Evolutionary conservation across 2,329 filamentous ascomycete species (phyloP).

Genomic region (Diplodia seriata): DNA sequence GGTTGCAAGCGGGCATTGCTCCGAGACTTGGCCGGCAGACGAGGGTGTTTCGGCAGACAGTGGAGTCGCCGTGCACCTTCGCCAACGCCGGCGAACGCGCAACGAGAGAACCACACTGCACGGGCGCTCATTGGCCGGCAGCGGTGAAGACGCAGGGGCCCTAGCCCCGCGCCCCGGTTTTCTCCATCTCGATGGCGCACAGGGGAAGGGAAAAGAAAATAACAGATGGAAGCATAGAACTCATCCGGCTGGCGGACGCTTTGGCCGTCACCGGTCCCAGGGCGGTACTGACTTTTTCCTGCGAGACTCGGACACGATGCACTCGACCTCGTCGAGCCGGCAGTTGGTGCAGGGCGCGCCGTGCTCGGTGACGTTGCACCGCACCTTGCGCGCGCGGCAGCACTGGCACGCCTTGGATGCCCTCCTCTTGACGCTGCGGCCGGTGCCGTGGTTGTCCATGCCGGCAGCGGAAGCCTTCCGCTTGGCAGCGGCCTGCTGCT

Average conservation of each 20-base stretch:
- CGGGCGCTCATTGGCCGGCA: slow-evolving; percentile 21
- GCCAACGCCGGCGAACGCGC: slow-evolving; percentile 3
- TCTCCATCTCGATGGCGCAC: slow-evolving; percentile 22
- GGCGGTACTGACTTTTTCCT: slow-evolving; percentile 75
- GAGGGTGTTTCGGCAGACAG: slow-evolving; percentile 10
- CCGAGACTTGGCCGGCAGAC: slow-evolving; percentile 20
- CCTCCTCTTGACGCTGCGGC: slow-evolving; percentile 74
- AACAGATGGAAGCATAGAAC: not conserved
- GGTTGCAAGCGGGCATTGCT: slow-evolving; percentile 9
- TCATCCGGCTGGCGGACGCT: not conserved
- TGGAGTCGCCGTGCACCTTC: slow-evolving; percentile 18
- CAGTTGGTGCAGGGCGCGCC: slow-evolving; percentile 88
- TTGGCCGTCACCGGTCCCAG: not conserved
- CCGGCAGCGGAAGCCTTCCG: slow-evolving; percentile 65
- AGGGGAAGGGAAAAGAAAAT: slow-evolving; percentile 19
- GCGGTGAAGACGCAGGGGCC: slow-evolving; percentile 22
- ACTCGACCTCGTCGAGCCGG: slow-evolving; percentile 79
- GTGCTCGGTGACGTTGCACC: slow-evolving; percentile 90
- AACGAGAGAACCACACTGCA: slow-evolving; percentile 6
- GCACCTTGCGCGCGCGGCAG: slow-evolving; percentile 86
- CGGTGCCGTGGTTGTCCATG: slow-evolving; percentile 56
- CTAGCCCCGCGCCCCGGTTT: slow-evolving; percentile 20
- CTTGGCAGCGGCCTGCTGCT: slow-evolving; percentile 53
- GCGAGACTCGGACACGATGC: slow-evolving; percentile 73
- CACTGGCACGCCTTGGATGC: slow-evolving; percentile 92